Evolutionary conservation across 164 flowering plant genomes (phyloP).

Genomic region (Magnolia sinica): DNA sequence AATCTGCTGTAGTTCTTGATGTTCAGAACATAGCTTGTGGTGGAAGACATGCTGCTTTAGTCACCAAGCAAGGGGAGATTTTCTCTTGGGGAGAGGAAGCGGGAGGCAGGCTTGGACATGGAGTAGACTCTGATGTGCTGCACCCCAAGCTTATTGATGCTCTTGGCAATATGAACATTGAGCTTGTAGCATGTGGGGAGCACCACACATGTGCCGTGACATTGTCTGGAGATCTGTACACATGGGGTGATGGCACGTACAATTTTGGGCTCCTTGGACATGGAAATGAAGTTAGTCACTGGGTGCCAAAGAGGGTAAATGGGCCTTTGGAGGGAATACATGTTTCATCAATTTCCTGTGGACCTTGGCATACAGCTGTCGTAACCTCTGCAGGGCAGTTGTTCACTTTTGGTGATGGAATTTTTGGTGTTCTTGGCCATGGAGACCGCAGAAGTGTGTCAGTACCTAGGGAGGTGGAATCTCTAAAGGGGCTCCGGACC

Average conservation of each 20-base stretch:
- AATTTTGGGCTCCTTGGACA: slow-evolving; percentile 91
- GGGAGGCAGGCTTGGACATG: slow-evolving; percentile 99
- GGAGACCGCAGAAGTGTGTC: slow-evolving; percentile 83
- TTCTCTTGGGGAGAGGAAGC: slow-evolving; percentile 99
- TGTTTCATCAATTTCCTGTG: slow-evolving; percentile 90
- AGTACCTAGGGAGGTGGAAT: slow-evolving; percentile 92
- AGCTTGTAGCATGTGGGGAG: slow-evolving; percentile 96
- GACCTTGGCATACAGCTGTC: slow-evolving; percentile 98
- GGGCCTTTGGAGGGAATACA: slow-evolving; percentile 95
- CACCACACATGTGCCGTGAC: slow-evolving; percentile 96
- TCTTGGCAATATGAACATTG: slow-evolving; percentile 72
- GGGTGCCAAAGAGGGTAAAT: slow-evolving; percentile 93
- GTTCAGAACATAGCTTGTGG: slow-evolving; percentile 98
- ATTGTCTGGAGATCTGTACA: slow-evolving; percentile 92
- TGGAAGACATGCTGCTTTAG: slow-evolving; percentile 85
- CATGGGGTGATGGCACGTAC: slow-evolving; percentile 95
- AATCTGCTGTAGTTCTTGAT: slow-evolving; percentile 94
- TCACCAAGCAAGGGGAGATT: slow-evolving; percentile 93
- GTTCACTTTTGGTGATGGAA: slow-evolving; percentile 98
- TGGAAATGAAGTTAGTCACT: slow-evolving; percentile 94
- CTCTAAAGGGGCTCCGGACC: slow-evolving; percentile 91
- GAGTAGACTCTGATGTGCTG: slow-evolving; percentile 87
- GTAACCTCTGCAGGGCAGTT: slow-evolving; percentile 95
- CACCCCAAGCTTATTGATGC: slow-evolving; percentile 95
- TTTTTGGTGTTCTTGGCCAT: slow-evolving; percentile 97